Evolutionary conservation across 2,329 filamentous ascomycete species (phyloP).

Genomic region (Colletotrichum falcatum): DNA sequence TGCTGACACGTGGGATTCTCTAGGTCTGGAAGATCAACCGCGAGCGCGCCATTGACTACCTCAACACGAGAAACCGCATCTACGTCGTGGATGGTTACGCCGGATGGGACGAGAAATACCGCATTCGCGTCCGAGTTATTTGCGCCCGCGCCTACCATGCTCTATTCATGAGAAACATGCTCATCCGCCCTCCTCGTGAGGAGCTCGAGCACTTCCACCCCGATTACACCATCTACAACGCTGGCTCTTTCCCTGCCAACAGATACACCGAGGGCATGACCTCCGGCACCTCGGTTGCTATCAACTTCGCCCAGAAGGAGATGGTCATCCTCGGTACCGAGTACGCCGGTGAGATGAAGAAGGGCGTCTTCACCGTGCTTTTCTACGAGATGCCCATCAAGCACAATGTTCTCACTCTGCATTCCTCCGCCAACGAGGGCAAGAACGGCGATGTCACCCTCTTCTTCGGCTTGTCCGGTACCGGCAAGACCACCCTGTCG

Average conservation of each 20-base stretch:
- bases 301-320: slow-evolving; percentile 99
- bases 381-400: slow-evolving; percentile 99
- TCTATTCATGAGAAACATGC: slow-evolving; percentile 99
- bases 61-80: slow-evolving; percentile 98
- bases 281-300: slow-evolving; percentile 94
- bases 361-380: slow-evolving; percentile 97
- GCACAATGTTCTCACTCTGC: slow-evolving; percentile 98
- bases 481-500: slow-evolving; percentile 98
- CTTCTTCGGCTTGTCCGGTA: slow-evolving; percentile 99
- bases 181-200: slow-evolving; percentile 91
- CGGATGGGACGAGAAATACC: slow-evolving; percentile 98
- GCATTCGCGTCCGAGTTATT: slow-evolving; percentile 96
- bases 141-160: slow-evolving; percentile 99
- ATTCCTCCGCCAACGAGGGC: slow-evolving; percentile 99
- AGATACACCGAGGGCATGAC: slow-evolving; percentile 99
- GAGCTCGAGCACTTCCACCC: slow-evolving; percentile 98
- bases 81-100: slow-evolving; percentile 98
- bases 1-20: slow-evolving; percentile 39
- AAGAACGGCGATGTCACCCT: slow-evolving; percentile 95
- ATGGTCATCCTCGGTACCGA: slow-evolving; percentile 99
- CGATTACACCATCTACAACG: slow-evolving; percentile 99
- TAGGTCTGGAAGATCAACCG: slow-evolving; percentile 99
- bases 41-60: slow-evolving; percentile 97
- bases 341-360: slow-evolving; percentile 98
- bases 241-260: slow-evolving; percentile 97